Evolutionary conservation across 1,139 yeast species (phyloP), one percentile per base, ranked within the genome.

Genomic region (Lodderomyces metapsilosis): DNA sequence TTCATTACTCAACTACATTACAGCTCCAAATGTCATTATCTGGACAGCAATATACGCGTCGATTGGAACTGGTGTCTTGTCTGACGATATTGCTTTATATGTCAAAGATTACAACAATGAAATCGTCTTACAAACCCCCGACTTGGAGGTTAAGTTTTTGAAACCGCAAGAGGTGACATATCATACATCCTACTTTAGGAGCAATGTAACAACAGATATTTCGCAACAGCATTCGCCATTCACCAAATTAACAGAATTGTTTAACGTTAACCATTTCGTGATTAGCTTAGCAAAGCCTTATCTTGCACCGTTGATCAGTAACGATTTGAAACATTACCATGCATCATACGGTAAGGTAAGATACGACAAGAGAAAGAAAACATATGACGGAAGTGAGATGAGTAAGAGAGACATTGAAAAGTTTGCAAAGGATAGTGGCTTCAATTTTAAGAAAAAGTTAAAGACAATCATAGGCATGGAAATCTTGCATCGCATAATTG

Each of bases 201-300:
- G 36, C 15, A 51, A 53, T 21, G 46, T 44, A 13, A 50, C 51
- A 37, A 54, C 52, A 11, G 51, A 48, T 34, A 38, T 42, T 24
- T 28, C 32, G 5, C 45, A 44, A 30, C 50, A 44, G n/a, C 65
- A 63, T 41, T 80, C 88, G 5, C 95, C 96, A 0, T 92, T 91
- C 59, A 86, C 95, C 0, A 70, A 96, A 44, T 74, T 92, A 38
- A 86, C 97, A 0, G 98, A 92, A 58, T 72, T 91, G 45, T 92
- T 91, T 67, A 92, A 92, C 56, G 98, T 92, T 17, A 92, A 92
- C 62, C 94, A 89, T 60, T 91, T 88, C 56, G 74, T 92, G 20
- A 88, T 89, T 0, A 86, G 96, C 25, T 71, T 91, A 51, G 96
- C 98, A 10, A 76, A 97, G 46, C 97, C 98, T 0, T 91, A 92